phyloP scores from a whole-genome alignment of 2,329 filamentous ascomycete species.

The Talaromyces funiculosus region DNA sequence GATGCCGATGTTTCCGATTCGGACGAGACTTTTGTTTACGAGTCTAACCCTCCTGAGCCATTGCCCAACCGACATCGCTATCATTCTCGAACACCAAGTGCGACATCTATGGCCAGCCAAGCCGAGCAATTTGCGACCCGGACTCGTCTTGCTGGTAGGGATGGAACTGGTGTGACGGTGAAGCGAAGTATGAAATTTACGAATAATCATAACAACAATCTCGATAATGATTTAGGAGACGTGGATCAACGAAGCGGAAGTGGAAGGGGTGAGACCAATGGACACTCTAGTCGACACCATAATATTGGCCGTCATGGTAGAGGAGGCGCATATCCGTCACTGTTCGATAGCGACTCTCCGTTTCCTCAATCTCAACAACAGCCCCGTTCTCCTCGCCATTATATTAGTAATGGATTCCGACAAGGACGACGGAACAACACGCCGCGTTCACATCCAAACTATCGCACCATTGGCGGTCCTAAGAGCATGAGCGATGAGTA shows the following conservation, averaged over 20 bases:
- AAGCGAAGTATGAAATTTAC: slow-evolving; percentile 98
- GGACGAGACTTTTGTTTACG: slow-evolving; percentile 97
- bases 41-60: slow-evolving; percentile 77
- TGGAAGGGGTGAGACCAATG: slow-evolving; percentile 53
- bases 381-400: slow-evolving; percentile 56
- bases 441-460: slow-evolving; percentile 54
- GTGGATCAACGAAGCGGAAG: slow-evolving; percentile 58
- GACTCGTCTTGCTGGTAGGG: slow-evolving; percentile 63
- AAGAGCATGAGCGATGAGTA: slow-evolving; percentile 60
- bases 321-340: slow-evolving; percentile 60
- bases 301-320: slow-evolving; percentile 76
- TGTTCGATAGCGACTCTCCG: slow-evolving; percentile 72
- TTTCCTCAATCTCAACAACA: slow-evolving; percentile 53
- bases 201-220: slow-evolving; percentile 65
- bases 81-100: slow-evolving; percentile 91
- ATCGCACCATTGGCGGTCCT: slow-evolving; percentile 38
- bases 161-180: slow-evolving; percentile 59
- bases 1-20: slow-evolving; percentile 96
- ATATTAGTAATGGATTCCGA: slow-evolving; percentile 50
- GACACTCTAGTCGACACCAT: slow-evolving; percentile 65
- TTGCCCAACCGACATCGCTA: slow-evolving; percentile 58
- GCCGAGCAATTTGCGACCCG: slow-evolving; percentile 44
- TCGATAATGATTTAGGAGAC: slow-evolving; percentile 62
- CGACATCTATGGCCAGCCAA: slow-evolving; percentile 64
- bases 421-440: slow-evolving; percentile 68